These are phyloP conservation scores for Metschnikowia arizonensis DNA, from an alignment of 805 yeast species.

Conservation along the genomic window DNA sequence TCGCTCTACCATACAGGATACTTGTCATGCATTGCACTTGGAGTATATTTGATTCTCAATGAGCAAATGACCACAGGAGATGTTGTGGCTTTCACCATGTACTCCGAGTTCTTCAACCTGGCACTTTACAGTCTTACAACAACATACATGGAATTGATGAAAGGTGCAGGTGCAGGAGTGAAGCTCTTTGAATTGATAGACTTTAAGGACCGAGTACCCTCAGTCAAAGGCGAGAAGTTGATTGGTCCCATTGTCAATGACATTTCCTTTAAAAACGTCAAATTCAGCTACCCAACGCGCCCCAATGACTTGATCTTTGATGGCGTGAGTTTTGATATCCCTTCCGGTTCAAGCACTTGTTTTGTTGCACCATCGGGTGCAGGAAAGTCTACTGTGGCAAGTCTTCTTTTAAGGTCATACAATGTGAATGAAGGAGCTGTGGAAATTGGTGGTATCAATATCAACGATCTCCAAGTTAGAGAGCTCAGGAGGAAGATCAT, in stretches of 20 bases:
- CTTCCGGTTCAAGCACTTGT: constrained; percentile 36
- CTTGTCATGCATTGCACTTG: constrained; percentile 40
- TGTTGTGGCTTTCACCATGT: constrained; percentile 45
- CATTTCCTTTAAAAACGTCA: constrained; percentile 37
- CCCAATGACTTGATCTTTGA: constrained; percentile 34
- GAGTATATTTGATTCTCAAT: constrained; percentile 38
- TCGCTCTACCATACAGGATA: constrained; percentile 41
- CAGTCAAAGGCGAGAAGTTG: constrained; percentile 31
- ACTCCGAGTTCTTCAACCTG: constrained; percentile 41
- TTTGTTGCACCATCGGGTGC: constrained; percentile 58
- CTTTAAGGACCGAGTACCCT: constrained; percentile 32
- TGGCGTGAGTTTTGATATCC: constrained; percentile 35
- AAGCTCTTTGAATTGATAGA: constrained; percentile 42
- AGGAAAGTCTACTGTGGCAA: constrained; percentile 58
- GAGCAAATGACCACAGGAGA: constrained; percentile 47
- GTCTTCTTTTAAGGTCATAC: constrained; percentile 50
- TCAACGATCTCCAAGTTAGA: constrained; percentile 44
- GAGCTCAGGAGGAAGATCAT: constrained; percentile 47
- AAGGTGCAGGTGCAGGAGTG: constrained; percentile 45
- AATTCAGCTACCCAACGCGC: constrained; percentile 40
- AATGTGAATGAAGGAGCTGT: constrained; percentile 47
- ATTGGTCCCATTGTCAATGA: constrained; percentile 24
- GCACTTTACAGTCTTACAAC: constrained; percentile 44
- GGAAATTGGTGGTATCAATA: constrained; percentile 48
- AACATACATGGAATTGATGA: constrained; percentile 44